Conservation (phyloP, 2,329 filamentous ascomycete species). For the Hymenoscyphus linearis region DNA sequence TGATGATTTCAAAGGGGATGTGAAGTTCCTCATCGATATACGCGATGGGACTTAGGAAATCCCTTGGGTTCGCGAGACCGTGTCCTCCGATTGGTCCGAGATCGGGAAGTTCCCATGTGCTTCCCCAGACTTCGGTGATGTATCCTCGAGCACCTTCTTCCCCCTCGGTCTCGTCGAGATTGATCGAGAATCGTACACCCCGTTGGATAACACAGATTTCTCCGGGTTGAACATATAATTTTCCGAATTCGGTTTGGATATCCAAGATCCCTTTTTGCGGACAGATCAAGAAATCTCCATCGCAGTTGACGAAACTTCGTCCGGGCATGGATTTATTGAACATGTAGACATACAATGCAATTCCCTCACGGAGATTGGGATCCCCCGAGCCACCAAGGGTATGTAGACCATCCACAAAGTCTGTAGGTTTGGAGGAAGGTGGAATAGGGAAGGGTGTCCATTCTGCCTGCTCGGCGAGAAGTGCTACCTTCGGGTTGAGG, state of each 20-base stretch:
- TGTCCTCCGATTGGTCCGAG: constrained; percentile 61
- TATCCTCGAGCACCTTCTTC: constrained; percentile 50
- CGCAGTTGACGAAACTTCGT: constrained; percentile 46
- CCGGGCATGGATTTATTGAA: constrained; percentile 42
- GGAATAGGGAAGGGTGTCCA: constrained; percentile 39
- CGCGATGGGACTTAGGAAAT: constrained; percentile 59
- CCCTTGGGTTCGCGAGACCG: constrained; percentile 56
- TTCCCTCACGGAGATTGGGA: constrained; percentile 43
- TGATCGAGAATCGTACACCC: constrained; percentile 57
- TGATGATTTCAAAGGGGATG: constrained; percentile 47
- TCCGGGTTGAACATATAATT: constrained; percentile 54
- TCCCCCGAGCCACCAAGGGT: constrained; percentile 45
- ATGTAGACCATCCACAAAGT: constrained; percentile 44
- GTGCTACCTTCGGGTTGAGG: constrained; percentile 40
- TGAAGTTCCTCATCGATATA: constrained; percentile 46
- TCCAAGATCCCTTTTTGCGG: constrained; percentile 51
- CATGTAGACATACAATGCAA: constrained; percentile 45
- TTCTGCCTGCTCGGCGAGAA: constrained; percentile 41
- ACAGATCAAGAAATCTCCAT: constrained; percentile 61
- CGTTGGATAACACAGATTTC: constrained; percentile 60
- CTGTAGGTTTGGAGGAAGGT: constrained; percentile 40
- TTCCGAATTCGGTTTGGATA: constrained; percentile 53
- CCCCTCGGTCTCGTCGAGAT: constrained; percentile 45
- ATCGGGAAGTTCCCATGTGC: constrained; percentile 58
- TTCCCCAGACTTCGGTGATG: constrained; percentile 60